Evolutionary conservation across 2,329 filamentous ascomycete genomes (phyloP), one percentile per base, ranked within the genome.

Genomic region (Alternaria conjuncta): DNA sequence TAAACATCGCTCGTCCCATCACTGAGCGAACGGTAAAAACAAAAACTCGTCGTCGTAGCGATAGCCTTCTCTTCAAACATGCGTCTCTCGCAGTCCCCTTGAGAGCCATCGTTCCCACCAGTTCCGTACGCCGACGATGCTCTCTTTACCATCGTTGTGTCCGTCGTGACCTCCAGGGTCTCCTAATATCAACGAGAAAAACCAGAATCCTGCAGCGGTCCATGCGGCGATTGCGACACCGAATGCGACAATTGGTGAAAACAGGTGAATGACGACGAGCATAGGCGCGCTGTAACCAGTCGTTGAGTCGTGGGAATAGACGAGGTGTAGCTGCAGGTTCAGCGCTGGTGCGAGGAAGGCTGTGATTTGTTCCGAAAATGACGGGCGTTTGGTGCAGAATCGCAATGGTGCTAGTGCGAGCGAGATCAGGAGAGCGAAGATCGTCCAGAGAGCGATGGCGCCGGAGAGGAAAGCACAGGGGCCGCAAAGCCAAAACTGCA

Each of bases 61-160:
- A 54, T 26, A 41, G 13, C 32, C 21, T 53, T 23, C 44, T 58
- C 53, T 58, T 53, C 25, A 63, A 21, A 56, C 43, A 41, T 21
- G 18, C 12, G 62, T 55, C 44, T 65, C 62, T 57, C 75, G 66
- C 63, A 82, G 50, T 7, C 78, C 81, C 55, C 79, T 73, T 12
- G 78, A 76, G 26, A 90, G 79, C 85, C 86, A 89, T 50, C 80
- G 80, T 71, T 88, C 87, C 88, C 88, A 90, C 84, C 86, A 89
- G 51, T 82, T 82, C 61, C 86, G 79, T 30, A 90, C 84, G 4
- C 84, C 84, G 3, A 90, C 77, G 5, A 89, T 87, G 12, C 87
- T 86, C 21, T 87, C 86, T 57, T 84, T 82, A 12, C 88, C 88
- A 67, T 90, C 88, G 65, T 90, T 88, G 66, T 85, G 84, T 25